These are phyloP conservation scores for Castanea sativa DNA, from an alignment of 306 rosid genomes.

Conservation along the genomic window DNA sequence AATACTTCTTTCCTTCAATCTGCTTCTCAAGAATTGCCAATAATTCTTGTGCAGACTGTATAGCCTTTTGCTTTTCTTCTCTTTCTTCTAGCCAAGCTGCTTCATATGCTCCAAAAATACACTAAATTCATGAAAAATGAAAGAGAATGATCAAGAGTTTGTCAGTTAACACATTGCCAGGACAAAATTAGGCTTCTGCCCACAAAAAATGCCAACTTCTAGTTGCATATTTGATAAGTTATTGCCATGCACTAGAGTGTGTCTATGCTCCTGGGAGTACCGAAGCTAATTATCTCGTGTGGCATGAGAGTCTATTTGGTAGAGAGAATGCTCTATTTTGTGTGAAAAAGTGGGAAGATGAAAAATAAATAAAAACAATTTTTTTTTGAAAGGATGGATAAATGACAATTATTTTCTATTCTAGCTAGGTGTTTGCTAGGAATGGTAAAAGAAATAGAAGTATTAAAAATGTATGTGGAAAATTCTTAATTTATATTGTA, in stretches of 20 bases:
- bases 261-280: not conserved
- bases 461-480: too few relatives aligned
- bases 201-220: not conserved
- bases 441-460: too few relatives aligned
- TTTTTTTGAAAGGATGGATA: too few relatives aligned
- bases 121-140: constrained; percentile 24
- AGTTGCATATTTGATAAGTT: not conserved
- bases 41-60: constrained; percentile 34
- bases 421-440: too few relatives aligned
- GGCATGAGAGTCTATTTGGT: not conserved
- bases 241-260: not conserved
- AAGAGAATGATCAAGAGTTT: not conserved
- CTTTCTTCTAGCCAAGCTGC: constrained; percentile 49
- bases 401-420: too few relatives aligned
- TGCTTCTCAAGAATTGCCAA: constrained; percentile 41
- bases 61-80: constrained; percentile 44
- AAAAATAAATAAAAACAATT: too few relatives aligned
- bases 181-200: not conserved
- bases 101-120: constrained; percentile 22
- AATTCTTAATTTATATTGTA: too few relatives aligned
- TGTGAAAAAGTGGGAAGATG: too few relatives aligned
- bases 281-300: not conserved
- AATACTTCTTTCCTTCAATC: constrained; percentile 48
- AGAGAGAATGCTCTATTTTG: not conserved
- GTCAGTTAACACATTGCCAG: not conserved